Conservation (phyloP, 2,329 filamentous ascomycete genomes). For the Pestalotiopsis sp. region DNA sequence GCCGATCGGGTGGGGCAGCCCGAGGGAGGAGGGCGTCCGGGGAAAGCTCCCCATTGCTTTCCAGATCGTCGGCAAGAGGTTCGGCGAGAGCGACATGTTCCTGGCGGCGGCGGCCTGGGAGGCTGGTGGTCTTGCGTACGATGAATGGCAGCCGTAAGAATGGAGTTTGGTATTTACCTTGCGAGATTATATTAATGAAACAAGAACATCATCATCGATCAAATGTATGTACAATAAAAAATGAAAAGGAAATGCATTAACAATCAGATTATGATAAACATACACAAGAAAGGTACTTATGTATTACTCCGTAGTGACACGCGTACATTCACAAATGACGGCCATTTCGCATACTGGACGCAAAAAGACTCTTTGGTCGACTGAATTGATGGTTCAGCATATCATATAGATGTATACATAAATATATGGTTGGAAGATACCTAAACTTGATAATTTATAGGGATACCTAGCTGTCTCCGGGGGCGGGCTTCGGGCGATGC, state of each 20-base stretch:
- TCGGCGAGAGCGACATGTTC: slow-evolving; percentile 28
- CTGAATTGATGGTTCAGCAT: no score
- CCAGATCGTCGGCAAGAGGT: slow-evolving; percentile 31
- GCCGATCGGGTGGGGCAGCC: slow-evolving; percentile 37
- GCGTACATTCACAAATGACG: no score
- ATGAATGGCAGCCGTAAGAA: slow-evolving; percentile 20
- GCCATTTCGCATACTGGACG: no score
- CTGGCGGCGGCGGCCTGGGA: slow-evolving; percentile 32
- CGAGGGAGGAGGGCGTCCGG: slow-evolving; percentile 14
- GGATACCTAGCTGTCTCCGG: neutral
- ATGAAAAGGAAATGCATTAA: neutral
- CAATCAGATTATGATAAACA: no score
- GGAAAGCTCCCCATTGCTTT: slow-evolving; percentile 31
- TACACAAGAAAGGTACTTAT: no score
- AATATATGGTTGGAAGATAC: neutral
- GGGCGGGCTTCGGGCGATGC: neutral
- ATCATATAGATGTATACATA: no score
- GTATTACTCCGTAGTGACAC: no score
- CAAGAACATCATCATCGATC: neutral
- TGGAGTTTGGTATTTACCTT: no score
- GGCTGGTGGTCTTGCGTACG: slow-evolving; percentile 27
- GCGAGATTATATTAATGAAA: neutral
- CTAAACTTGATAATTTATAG: neutral
- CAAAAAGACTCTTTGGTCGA: no score
- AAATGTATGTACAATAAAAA: neutral